These are phyloP conservation scores for Halteria grandinella DNA, from an alignment of 73 alveolate species.

Conservation along the genomic window DNA sequence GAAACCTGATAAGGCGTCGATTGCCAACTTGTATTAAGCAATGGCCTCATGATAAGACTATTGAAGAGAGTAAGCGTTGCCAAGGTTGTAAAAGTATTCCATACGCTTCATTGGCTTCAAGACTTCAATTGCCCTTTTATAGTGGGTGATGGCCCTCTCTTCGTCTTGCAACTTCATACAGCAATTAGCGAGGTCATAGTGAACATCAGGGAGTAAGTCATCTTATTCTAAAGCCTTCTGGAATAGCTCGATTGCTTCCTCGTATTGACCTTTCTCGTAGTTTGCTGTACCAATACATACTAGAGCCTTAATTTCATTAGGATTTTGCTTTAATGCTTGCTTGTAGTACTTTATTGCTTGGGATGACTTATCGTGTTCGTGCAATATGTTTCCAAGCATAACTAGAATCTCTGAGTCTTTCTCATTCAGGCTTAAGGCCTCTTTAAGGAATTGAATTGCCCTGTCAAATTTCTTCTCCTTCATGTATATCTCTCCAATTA, in stretches of 20 bases:
- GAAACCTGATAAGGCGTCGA: slow-evolving; percentile 16
- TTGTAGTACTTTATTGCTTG: slow-evolving; percentile 49
- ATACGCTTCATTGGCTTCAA: slow-evolving; percentile 35
- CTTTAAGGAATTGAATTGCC: slow-evolving; percentile 30
- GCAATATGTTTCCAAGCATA: slow-evolving; percentile 36
- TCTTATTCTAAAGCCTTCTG: slow-evolving; percentile 5
- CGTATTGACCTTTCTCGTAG: slow-evolving; percentile 46
- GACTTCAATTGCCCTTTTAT: slow-evolving; percentile 37
- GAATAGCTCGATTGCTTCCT: slow-evolving; percentile 42
- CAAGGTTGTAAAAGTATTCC: slow-evolving; percentile 56
- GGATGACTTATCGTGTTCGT: slow-evolving; percentile 49
- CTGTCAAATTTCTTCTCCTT: slow-evolving; percentile 29
- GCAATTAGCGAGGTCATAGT: slow-evolving; percentile 51
- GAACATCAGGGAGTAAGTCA: slow-evolving; percentile 42
- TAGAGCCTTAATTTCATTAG: slow-evolving; percentile 49
- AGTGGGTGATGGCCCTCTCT: slow-evolving; percentile 44
- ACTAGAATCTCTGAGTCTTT: slow-evolving; percentile 30
- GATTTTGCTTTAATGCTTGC: slow-evolving; percentile 46
- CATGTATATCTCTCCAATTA: slow-evolving; percentile 43
- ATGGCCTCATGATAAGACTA: slow-evolving; percentile 56
- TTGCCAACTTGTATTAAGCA: slow-evolving; percentile 15
- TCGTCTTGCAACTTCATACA: slow-evolving; percentile 33
- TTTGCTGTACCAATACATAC: slow-evolving; percentile 51
- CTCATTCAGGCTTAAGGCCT: slow-evolving; percentile 7
- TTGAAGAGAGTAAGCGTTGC: slow-evolving; percentile 53